A percentile compares a stretch with the other conserved stretches of the same genome.
Evolutionary conservation across 1,284 basidiomycete species (phyloP).

Genomic region (Rhodofomes roseus): DNA sequence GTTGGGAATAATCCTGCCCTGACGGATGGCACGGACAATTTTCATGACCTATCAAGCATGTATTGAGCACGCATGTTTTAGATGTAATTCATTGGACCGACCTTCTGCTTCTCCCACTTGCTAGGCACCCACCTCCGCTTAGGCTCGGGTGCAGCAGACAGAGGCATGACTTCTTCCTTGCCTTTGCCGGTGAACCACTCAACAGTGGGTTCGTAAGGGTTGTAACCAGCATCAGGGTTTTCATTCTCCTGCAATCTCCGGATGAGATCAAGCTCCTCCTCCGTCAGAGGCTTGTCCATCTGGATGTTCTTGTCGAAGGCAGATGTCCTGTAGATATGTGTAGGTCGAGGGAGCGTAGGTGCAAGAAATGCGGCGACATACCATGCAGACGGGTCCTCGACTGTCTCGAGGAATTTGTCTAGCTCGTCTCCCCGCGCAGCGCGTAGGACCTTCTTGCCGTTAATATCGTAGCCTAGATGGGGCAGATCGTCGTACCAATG

Average conservation of each 20-base stretch:
- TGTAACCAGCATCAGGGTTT: conserved; percentile 86
- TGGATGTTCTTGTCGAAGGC: conserved; percentile 91
- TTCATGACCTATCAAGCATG: conserved; percentile 83
- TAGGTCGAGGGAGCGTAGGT: neutral
- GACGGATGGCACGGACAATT: conserved; percentile 96
- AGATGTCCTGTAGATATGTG: conserved; percentile 62
- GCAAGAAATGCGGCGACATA: conserved; percentile 23
- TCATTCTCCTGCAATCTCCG: conserved; percentile 86
- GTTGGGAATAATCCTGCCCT: conserved; percentile 89
- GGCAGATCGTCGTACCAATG: conserved; percentile 99
- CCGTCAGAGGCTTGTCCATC: conserved; percentile 81
- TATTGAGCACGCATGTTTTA: neutral
- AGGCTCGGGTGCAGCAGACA: conserved; percentile 90
- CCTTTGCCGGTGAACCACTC: conserved; percentile 99
- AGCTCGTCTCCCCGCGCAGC: conserved; percentile 96
- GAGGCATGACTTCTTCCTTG: conserved; percentile 90
- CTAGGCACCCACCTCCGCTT: conserved; percentile 96
- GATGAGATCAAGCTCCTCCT: conserved; percentile 95
- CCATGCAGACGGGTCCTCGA: conserved; percentile 93
- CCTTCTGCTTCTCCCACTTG: conserved; percentile 99
- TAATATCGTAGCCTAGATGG: conserved; percentile 97
- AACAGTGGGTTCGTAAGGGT: conserved; percentile 90
- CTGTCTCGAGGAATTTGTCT: conserved; percentile 94
- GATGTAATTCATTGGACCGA: conserved; percentile 26
- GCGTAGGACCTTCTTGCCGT: conserved; percentile 92